phyloP scores from a whole-genome alignment of 306 rosid genomes.

The Cucumis melo region DNA sequence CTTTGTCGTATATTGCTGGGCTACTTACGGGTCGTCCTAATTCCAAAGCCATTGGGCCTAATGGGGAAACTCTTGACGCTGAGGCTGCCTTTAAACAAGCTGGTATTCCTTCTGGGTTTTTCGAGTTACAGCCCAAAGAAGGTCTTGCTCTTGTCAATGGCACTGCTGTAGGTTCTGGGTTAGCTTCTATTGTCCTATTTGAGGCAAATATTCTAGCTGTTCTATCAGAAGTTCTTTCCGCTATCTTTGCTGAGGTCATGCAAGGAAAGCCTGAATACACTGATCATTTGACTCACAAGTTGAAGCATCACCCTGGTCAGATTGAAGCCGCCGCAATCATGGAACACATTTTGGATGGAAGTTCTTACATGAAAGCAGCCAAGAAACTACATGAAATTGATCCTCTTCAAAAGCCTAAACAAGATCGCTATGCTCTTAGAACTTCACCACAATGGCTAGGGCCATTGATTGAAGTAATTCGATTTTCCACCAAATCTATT shows the following conservation, averaged over 20 bases:
- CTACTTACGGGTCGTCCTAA: conserved; percentile 62
- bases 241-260: conserved; percentile 71
- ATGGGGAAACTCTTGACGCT: conserved; percentile 43
- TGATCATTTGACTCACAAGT: conserved; percentile 67
- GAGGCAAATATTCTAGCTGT: conserved; percentile 57
- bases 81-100: conserved; percentile 44
- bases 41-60: conserved; percentile 54
- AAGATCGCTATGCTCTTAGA: conserved; percentile 72
- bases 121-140: conserved; percentile 82
- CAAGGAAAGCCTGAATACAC: conserved; percentile 89
- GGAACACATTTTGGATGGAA: conserved; percentile 89
- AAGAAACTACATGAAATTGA: conserved; percentile 63
- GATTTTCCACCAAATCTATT: conserved; percentile 65
- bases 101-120: conserved; percentile 41
- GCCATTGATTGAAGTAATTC: conserved; percentile 69
- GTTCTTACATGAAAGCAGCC: conserved; percentile 57
- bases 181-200: conserved; percentile 72
- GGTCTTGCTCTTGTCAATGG: conserved; percentile 90
- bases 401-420: conserved; percentile 78
- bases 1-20: conserved; percentile 80
- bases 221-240: conserved; percentile 57
- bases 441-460: conserved; percentile 98
- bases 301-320: conserved; percentile 91
- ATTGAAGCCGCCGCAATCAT: conserved; percentile 95
- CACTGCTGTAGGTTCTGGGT: conserved; percentile 78